Evolutionary conservation across 441 rosid species (phyloP), one percentile per base, ranked within the genome.

Genomic region (Eutrema salsugineum): DNA sequence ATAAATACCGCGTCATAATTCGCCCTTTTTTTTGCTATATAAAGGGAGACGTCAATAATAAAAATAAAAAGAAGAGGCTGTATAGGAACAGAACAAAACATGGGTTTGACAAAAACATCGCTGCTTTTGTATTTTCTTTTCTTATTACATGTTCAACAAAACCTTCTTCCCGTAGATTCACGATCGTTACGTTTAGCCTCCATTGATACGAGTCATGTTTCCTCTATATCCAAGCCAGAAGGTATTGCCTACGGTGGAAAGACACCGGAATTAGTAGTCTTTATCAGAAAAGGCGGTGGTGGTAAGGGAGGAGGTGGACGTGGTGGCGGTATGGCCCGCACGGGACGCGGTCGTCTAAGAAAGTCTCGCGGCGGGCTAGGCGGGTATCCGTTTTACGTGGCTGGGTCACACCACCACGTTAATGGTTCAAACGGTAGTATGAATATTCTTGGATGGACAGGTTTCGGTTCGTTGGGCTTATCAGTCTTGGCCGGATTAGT

Each of bases 381-480:
- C 7, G 68, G 68, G 6, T 33, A 47, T 48, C 68, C 57, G 0
- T 17, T 19, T 32, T 30, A 4, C 36, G 2, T 0, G 19, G 20
- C 4, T 12, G 1, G 14, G 20, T 7, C 56, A 24, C 46, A 48
- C 42, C 43, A 46, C 30, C 54, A 32, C 10, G 36, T 19, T 51
- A 17, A 11, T 8, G 32, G 11, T 11, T 63, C 68, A 14, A 47
- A 33, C 43, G 42, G 43, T 47, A 63, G 32, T 32, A 56, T 30
- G 17, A 35, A 65, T n/a, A n/a, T n/a, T 49, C 16, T 49, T 65
- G 58, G 58, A 65, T 20, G 59, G 48, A 11, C 11, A 24, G 24
- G 70, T 63, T 46, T 63, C 17, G 43, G 55, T 15, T 65, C 36
- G 70, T 50, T 65, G n/a, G 59, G 38, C 16, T 50, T 65, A 50